These are phyloP conservation scores for Pistacia atlantica DNA, from an alignment of 345 rosid species.

Conservation along the genomic window DNA sequence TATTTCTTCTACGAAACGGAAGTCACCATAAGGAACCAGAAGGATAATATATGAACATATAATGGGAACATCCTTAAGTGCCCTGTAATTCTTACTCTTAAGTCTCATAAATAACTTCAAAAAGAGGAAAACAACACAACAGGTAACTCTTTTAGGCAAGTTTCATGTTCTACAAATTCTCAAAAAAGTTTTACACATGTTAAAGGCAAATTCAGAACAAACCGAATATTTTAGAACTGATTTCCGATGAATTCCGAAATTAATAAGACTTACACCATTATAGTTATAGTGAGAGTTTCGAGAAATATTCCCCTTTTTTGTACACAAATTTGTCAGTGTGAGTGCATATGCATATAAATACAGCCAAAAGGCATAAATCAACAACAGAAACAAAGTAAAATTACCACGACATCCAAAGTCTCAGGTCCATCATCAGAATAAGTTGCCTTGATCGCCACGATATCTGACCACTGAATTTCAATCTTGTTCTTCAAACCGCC, in stretches of 20 bases:
- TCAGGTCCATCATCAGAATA: slow-evolving; percentile 49
- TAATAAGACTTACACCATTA: too few species aligned
- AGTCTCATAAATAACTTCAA: not conserved
- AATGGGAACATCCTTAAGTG: not conserved
- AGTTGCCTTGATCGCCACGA: slow-evolving; percentile 59
- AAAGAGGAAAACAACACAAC: not conserved
- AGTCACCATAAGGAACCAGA: not conserved
- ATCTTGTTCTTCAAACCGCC: slow-evolving; percentile 79
- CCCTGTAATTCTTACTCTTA: not conserved
- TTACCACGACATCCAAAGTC: slow-evolving; percentile 67
- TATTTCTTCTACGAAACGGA: not conserved
- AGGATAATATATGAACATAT: not conserved
- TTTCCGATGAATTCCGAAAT: too few species aligned
- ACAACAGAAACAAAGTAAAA: not conserved
- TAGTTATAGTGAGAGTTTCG: too few species aligned
- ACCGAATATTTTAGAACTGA: too few species aligned
- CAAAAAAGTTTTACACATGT: too few species aligned
- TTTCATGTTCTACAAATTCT: not conserved
- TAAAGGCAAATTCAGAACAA: too few species aligned
- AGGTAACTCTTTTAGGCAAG: not conserved
- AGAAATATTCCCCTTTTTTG: too few species aligned
- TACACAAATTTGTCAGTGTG: not conserved
- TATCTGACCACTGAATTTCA: slow-evolving; percentile 83
- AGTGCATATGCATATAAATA: not conserved
- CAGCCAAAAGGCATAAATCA: not conserved